Evolutionary conservation across 306 rosid species (phyloP).

Genomic region (Prunus mira): DNA sequence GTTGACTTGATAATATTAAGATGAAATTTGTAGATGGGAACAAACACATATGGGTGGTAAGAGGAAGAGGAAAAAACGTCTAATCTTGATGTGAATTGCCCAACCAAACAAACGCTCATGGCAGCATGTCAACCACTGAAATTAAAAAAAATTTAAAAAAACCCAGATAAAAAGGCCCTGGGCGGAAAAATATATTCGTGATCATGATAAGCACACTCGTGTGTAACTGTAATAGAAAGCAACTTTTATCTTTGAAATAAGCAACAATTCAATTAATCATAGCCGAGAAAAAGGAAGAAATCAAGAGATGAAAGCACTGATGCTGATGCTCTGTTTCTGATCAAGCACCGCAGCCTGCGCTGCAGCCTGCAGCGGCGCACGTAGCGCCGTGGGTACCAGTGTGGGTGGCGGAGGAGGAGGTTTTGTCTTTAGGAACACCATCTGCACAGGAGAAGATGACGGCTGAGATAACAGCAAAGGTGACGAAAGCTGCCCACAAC

Average conservation of each 20-base stretch:
- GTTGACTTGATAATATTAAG: not conserved
- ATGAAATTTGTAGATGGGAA: not conserved
- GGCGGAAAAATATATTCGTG: not conserved
- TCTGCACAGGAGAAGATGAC: conserved; percentile 65
- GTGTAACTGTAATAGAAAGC: not conserved
- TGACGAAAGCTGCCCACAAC: conserved; percentile 43
- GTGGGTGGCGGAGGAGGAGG: conserved; percentile 19
- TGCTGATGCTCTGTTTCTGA: not conserved
- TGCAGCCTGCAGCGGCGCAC: conserved; percentile 37
- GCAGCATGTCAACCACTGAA: conserved; percentile 17
- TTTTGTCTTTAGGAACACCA: conserved; percentile 46
- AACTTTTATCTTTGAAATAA: not conserved
- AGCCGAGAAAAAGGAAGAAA: not conserved
- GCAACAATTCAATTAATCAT: not conserved
- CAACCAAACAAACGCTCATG: not conserved
- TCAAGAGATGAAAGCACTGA: not conserved
- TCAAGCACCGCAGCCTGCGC: conserved; percentile 57
- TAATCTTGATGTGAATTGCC: not conserved
- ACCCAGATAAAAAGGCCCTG: not conserved
- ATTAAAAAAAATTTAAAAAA: not conserved
- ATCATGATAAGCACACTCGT: not conserved
- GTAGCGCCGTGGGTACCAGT: conserved; percentile 30
- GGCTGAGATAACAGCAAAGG: conserved; percentile 39
- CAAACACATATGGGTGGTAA: not conserved
- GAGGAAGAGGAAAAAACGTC: not conserved